Evolutionary conservation across 345 rosid genomes (phyloP).

Genomic region (Syzygium oleosum): DNA sequence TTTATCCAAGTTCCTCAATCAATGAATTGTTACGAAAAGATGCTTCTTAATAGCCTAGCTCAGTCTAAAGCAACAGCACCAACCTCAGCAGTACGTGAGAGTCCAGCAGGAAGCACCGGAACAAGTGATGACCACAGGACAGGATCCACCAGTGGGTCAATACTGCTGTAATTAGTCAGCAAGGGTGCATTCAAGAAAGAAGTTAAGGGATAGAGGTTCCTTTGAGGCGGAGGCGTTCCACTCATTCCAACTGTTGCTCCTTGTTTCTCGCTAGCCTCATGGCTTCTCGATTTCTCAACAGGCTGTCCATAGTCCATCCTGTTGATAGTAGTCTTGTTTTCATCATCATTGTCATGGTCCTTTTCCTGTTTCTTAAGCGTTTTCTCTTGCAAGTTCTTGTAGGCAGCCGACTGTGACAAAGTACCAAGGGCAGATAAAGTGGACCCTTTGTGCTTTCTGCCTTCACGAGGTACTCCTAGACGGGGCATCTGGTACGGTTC

Average conservation of each 20-base stretch:
- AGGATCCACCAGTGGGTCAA: slow-evolving; percentile 74
- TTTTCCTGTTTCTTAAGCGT: slow-evolving; percentile 53
- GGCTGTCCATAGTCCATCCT: slow-evolving; percentile 77
- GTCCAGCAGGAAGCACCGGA: slow-evolving; percentile 62
- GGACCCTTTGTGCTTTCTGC: slow-evolving; percentile 42
- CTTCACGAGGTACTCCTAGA: slow-evolving; percentile 43
- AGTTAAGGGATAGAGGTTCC: slow-evolving; percentile 64
- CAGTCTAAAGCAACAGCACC: slow-evolving; percentile 1
- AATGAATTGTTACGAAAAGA: background rate
- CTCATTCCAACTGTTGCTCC: slow-evolving; percentile 53
- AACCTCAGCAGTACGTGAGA: slow-evolving; percentile 68
- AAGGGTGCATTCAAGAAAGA: slow-evolving; percentile 85
- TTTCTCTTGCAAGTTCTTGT: slow-evolving; percentile 80
- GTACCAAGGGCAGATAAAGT: slow-evolving; percentile 63
- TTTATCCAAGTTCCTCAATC: background rate
- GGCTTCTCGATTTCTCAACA: slow-evolving; percentile 51
- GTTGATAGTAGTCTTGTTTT: slow-evolving; percentile 59
- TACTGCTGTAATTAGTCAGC: slow-evolving; percentile 61
- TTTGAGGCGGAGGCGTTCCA: slow-evolving; percentile 65
- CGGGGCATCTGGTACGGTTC: slow-evolving; percentile 88
- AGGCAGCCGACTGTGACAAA: slow-evolving; percentile 77
- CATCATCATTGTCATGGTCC: slow-evolving; percentile 57
- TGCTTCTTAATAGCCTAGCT: background rate
- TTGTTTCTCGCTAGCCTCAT: slow-evolving; percentile 39
- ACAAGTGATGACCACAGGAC: slow-evolving; percentile 74